phyloP scores from a whole-genome alignment of 805 yeast species.

The Clavispora phyllophila region DNA sequence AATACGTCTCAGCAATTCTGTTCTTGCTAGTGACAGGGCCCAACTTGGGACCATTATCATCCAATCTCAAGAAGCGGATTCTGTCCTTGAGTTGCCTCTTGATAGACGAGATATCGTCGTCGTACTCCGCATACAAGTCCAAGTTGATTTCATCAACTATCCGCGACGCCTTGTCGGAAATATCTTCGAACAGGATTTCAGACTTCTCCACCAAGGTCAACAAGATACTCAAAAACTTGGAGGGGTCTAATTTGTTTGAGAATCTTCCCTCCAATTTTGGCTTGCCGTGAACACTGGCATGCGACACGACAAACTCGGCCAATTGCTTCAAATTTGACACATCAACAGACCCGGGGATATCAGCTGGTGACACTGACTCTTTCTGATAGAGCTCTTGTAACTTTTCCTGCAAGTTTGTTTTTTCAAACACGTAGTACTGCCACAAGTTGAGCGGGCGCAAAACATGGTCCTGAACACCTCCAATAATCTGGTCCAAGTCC shows the following conservation, averaged over 20 bases:
- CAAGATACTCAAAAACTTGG: conserved; percentile 50
- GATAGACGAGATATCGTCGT: conserved; percentile 64
- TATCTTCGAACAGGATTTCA: conserved; percentile 19
- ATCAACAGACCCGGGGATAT: conserved; percentile 41
- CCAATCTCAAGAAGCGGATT: conserved; percentile 70
- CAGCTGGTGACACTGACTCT: conserved; percentile 21
- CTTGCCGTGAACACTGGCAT: conserved; percentile 34
- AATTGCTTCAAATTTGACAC: conserved; percentile 36
- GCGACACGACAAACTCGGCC: conserved; percentile 43
- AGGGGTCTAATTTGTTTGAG: conserved; percentile 49
- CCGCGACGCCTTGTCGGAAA: conserved; percentile 35
- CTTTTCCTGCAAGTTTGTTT: conserved; percentile 33
- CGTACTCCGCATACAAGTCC: conserved; percentile 67
- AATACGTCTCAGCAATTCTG: conserved; percentile 83
- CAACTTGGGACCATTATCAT: conserved; percentile 72
- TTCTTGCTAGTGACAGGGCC: conserved; percentile 50
- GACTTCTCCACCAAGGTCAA: conserved; percentile 15
- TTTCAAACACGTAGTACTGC: conserved; percentile 82
- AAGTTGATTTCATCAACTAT: conserved; percentile 76
- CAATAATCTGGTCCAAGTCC: conserved; percentile 60
- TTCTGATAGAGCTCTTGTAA: conserved; percentile 36
- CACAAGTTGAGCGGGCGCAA: conserved; percentile 65
- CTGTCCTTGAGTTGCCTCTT: conserved; percentile 70
- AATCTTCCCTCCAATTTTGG: conserved; percentile 48
- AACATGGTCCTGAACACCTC: conserved; percentile 65